phyloP scores from a whole-genome alignment of 2,329 filamentous ascomycete genomes.

The Penicillium corylophilum region DNA sequence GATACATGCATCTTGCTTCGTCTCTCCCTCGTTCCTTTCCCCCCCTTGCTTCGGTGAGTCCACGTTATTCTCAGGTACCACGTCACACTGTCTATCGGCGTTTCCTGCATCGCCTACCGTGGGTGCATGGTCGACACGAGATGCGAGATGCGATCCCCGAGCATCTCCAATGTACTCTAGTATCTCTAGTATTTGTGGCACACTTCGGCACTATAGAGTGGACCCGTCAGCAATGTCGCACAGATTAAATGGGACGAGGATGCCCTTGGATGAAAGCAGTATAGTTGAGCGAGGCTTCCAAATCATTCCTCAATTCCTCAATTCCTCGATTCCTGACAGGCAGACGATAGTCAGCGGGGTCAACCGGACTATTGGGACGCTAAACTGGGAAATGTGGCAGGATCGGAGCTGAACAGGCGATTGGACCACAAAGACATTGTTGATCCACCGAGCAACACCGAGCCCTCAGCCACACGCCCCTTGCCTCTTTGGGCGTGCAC shows the following conservation, averaged over 20 bases:
- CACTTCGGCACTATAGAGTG: not conserved
- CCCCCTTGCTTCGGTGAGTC: constrained; percentile 6
- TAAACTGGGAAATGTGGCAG: constrained; percentile 5
- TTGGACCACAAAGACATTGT: constrained; percentile 3
- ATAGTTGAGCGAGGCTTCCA: constrained; percentile 10
- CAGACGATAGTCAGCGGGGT: constrained; percentile 5
- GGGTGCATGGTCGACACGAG: not conserved
- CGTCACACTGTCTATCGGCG: not conserved
- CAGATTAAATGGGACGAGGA: not conserved
- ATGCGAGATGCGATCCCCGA: not conserved
- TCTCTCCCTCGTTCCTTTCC: constrained; percentile 10
- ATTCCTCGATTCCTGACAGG: not conserved
- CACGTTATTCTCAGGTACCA: constrained; percentile 4
- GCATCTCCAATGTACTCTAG: not conserved
- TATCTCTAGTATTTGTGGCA: not conserved
- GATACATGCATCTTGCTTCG: no score
- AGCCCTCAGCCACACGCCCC: constrained; percentile 15
- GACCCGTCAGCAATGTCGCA: not conserved
- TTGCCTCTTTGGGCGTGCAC: constrained; percentile 15
- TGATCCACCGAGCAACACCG: not conserved
- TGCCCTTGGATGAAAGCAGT: not conserved
- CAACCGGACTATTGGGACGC: constrained; percentile 15
- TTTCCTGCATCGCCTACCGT: not conserved
- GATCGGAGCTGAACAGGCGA: not conserved
- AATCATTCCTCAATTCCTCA: constrained; percentile 10